Evolutionary conservation across 139 green algal species (phyloP), one percentile per base, ranked within the genome.

Genomic region (Pleodorina starrii): DNA sequence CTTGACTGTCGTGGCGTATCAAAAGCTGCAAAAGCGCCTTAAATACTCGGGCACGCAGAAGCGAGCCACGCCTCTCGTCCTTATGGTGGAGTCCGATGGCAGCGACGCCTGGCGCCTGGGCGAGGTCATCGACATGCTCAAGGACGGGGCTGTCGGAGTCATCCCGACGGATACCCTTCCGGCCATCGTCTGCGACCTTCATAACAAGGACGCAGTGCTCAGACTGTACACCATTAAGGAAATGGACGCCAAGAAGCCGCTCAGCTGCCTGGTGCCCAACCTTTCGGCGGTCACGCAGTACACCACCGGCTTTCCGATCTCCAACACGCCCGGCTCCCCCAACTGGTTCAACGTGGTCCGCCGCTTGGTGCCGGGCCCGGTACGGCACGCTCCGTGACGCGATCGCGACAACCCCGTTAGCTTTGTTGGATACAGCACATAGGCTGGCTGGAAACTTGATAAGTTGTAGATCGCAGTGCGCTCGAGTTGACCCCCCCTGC

Each of bases 111-210:
- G 96, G 96, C 90, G 96, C 4, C 76, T 98, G 32, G 93, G 96
- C 0, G 76, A 90, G 1, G 91, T 2, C 6, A 69, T 95, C 0
- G 84, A 96, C 12, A 69, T 79, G 32, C 76, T 92, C 5, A 59
- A 83, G 54, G 75, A 59, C 29, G 54, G 76, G n/a, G 59, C 32
- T 38, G 93, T 98, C 38, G 97, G 97, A 46, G 97, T 99, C 78
- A 94, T 98, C 6, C 97, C 97, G 0, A 99, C 97, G 29, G 97
- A 98, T 89, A 96, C 92, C 17, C 94, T 96, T n/a, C 96, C 95
- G 21, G 96, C 97, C 0, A 92, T 98, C 40, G 97, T 98, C 5
- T 97, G 94, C 60, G 96, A 98, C 80, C 73, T 98, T 12, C 87
- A 93, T 36, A 95, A 96, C 69, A 92, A 87, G 1, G 82, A 92